Base-by-base conservation (phyloP, 179 eudicot species). In the Beta lomatogona region DNA sequence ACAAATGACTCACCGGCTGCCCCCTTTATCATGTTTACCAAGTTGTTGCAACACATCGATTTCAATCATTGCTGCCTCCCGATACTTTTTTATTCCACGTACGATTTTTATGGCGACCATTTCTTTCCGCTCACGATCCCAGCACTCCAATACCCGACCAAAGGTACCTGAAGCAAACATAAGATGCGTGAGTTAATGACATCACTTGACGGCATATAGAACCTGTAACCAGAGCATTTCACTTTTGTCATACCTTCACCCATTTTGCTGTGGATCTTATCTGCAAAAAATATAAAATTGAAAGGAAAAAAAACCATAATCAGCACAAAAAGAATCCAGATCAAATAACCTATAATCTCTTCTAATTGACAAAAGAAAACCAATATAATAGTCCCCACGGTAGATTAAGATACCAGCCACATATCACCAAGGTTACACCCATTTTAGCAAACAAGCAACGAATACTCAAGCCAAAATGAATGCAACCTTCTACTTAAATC, bases 41-140 rank as follows among this genome's bases (percentile, higher is more conserved):
- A 95, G 97, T 88, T 91, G 93, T 86, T 93, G 93, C 21, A 95
- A 85, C 77, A 95, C 86, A 66, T 93, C 97, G 75, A 95, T 88
- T 86, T 95, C 98, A 79, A 93, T 95, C 97, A 95, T 95, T 18
- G 98, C 98, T 58, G 97, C 98, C 69, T 95, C 98, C 14, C 97
- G 90, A 66, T 95, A 95, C 68, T 93, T 95, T 81, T 92, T 89
- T 15, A 92, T 83, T 14, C 97, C 94, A 68, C 98, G 97, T 4
- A 95, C 93, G 76, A 95, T 89, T 84, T 95, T 95, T 25, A 95
- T 86, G n/a, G 98, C 98, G 22, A 95, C 98, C 97, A 93, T 89
- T 88, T 95, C 98, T 57, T 87, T 87, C 41, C 77, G 71, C 72
- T 93, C 97, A 54, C 88, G 87, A 80, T 95, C 98, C 98, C 97